Evolutionary conservation across 495 filamentous ascomycete genomes (phyloP).

Genomic region (Cercophora samala): DNA sequence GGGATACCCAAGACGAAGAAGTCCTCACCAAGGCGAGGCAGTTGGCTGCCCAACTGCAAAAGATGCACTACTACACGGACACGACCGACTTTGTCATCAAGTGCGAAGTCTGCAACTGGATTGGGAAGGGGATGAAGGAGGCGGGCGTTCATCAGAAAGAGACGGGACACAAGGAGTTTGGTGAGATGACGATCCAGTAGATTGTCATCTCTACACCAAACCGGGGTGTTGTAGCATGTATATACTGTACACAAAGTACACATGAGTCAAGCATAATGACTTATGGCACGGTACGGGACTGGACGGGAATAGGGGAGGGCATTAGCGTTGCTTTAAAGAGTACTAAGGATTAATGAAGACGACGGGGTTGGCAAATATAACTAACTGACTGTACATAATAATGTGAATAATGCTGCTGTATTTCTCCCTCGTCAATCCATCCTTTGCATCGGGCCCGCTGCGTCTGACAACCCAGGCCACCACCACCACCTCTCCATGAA

Average conservation of each 20-base stretch:
- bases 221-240: neutral
- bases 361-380: no score
- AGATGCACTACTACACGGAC: slow-evolving; percentile 85
- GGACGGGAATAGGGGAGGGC: neutral
- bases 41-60: slow-evolving; percentile 64
- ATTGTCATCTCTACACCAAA: neutral
- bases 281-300: no score
- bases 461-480: neutral
- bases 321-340: no score
- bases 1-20: slow-evolving; percentile 61
- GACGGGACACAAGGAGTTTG: slow-evolving; percentile 33
- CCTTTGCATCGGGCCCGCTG: no score
- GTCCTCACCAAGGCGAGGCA: slow-evolving; percentile 66
- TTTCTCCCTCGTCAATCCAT: no score
- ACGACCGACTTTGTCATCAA: slow-evolving; percentile 77
- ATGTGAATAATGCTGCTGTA: no score
- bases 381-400: no score
- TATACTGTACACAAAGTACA: neutral
- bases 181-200: slow-evolving; percentile 35
- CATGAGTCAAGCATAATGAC: neutral
- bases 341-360: no score
- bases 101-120: slow-evolving; percentile 71
- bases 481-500: no score
- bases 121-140: slow-evolving; percentile 64
- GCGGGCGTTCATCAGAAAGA: slow-evolving; percentile 33